A percentile compares a stretch with the other conserved stretches of the same genome.
phyloP scores from a whole-genome alignment of 805 yeast species.

The Metschnikowia dekortorum region DNA sequence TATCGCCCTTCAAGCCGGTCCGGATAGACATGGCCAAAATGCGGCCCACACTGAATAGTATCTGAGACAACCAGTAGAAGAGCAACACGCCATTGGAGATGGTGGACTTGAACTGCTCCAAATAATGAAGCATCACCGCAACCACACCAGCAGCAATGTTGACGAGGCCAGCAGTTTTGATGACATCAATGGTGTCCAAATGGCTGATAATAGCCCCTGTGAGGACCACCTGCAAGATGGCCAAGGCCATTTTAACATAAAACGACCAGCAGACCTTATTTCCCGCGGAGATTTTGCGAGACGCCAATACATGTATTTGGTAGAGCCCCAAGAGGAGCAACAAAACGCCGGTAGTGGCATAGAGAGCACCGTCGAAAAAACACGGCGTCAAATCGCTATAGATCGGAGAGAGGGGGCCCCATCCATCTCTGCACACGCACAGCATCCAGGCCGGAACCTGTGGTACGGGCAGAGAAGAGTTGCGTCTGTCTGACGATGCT shows the following conservation, averaged over 20 bases:
- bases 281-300: constrained; percentile 25
- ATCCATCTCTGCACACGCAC: constrained; percentile 42
- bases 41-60: constrained; percentile 45
- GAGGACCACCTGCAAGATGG: constrained; percentile 35
- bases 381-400: constrained; percentile 59
- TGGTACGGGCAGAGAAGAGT: neutral
- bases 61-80: constrained; percentile 67
- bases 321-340: constrained; percentile 42
- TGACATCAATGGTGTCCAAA: constrained; percentile 17
- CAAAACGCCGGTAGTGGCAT: constrained; percentile 37
- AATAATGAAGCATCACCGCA: constrained; percentile 55
- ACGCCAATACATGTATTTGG: constrained; percentile 32
- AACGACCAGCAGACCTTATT: constrained; percentile 37
- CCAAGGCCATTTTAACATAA: constrained; percentile 38
- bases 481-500: neutral
- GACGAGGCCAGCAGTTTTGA: constrained; percentile 21
- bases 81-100: constrained; percentile 67
- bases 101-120: constrained; percentile 64
- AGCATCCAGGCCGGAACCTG: constrained; percentile 20
- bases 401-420: constrained; percentile 35
- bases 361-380: constrained; percentile 50
- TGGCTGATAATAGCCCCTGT: constrained; percentile 20
- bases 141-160: constrained; percentile 44
- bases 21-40: constrained; percentile 40
- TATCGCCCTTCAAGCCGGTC: constrained; percentile 16